Percentiles rank a stretch among this genome's conserved stretches.
phyloP scores from a whole-genome alignment of 331 rosid species.

The Dryas integrifolia region DNA sequence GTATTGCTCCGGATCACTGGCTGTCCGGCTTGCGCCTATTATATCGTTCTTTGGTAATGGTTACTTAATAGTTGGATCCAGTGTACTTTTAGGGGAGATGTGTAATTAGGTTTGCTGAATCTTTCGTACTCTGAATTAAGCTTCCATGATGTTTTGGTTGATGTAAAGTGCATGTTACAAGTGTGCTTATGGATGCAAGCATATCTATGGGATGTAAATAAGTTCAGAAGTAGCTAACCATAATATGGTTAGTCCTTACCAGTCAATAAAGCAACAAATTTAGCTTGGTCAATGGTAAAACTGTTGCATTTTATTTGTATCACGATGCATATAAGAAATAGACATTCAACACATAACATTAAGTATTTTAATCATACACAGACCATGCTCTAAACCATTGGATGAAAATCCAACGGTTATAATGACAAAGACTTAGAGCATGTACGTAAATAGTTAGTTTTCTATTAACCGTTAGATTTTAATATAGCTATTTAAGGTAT shows the following conservation, averaged over 20 bases:
- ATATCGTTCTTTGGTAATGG: background rate
- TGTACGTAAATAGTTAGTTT: background rate
- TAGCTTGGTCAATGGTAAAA: background rate
- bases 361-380: background rate
- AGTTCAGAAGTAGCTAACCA: background rate
- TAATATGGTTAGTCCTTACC: background rate
- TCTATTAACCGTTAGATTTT: background rate
- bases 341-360: background rate
- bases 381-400: background rate
- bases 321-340: background rate
- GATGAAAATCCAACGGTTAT: background rate
- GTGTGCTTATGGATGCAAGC: background rate
- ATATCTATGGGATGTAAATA: too few species aligned
- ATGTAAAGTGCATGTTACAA: background rate
- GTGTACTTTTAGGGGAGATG: background rate
- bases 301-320: background rate
- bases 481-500: background rate
- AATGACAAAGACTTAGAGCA: background rate
- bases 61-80: background rate
- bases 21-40: background rate
- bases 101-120: background rate
- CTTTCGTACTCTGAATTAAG: background rate
- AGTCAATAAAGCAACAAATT: background rate
- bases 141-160: background rate
- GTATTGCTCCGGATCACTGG: background rate